phyloP scores from a whole-genome alignment of 805 yeast species.

The Debaryomyces tyrocola region DNA sequence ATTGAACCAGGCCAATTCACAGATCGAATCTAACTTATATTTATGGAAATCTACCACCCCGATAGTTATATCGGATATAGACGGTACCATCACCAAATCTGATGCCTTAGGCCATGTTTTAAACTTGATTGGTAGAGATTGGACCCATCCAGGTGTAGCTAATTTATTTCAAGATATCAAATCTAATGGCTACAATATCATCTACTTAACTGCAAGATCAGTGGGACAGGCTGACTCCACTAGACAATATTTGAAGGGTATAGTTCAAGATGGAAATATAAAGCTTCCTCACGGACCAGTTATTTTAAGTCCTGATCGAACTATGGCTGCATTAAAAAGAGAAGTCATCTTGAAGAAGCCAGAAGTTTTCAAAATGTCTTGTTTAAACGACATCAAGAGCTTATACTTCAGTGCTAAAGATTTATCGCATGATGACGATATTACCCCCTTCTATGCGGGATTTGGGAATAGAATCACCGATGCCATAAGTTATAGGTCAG shows the following conservation, averaged over 20 bases:
- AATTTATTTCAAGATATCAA: slow-evolving; percentile 83
- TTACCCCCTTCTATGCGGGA: slow-evolving; percentile 94
- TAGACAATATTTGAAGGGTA: slow-evolving; percentile 73
- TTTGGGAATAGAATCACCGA: slow-evolving; percentile 97
- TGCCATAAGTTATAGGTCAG: slow-evolving; percentile 90
- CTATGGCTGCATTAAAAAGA: slow-evolving; percentile 89
- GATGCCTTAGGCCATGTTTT: slow-evolving; percentile 96
- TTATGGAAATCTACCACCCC: slow-evolving; percentile 85
- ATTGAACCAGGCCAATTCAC: slow-evolving; percentile 80
- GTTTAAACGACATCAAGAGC: slow-evolving; percentile 79
- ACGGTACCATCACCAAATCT: slow-evolving; percentile 96
- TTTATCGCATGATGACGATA: slow-evolving; percentile 35
- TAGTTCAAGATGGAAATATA: slow-evolving; percentile 70
- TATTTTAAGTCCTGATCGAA: slow-evolving; percentile 90
- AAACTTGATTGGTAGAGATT: slow-evolving; percentile 91
- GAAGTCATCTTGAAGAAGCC: slow-evolving; percentile 95
- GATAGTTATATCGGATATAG: slow-evolving; percentile 94
- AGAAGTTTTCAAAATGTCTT: slow-evolving; percentile 98
- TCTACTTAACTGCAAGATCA: slow-evolving; percentile 91
- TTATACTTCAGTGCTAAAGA: slow-evolving; percentile 47
- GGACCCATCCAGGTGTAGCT: slow-evolving; percentile 98
- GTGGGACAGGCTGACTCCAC: slow-evolving; percentile 96
- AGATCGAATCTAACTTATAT: slow-evolving; percentile 68
- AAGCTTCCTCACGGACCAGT: slow-evolving; percentile 89
- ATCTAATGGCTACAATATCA: slow-evolving; percentile 85